These are phyloP conservation scores for Saccharomyces mikatae DNA, from an alignment of 805 yeast genomes.

Conservation along the genomic window DNA sequence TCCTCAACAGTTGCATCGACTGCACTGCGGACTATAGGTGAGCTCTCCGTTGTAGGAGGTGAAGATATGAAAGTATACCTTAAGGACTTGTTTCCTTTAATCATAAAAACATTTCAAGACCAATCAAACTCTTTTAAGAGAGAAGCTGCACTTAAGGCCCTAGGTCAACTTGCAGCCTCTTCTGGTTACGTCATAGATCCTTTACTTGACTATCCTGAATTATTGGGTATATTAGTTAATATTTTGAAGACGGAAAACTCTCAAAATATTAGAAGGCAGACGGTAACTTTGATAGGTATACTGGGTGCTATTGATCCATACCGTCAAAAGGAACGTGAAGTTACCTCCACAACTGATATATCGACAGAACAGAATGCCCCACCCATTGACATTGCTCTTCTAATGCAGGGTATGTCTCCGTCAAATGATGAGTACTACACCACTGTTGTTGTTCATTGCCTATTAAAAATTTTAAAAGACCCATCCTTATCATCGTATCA, in stretches of 20 bases:
- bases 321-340: conserved; percentile 81
- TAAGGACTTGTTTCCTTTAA: conserved; percentile 70
- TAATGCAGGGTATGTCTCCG: conserved; percentile 90
- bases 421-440: conserved; percentile 86
- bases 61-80: conserved; percentile 68
- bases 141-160: conserved; percentile 75
- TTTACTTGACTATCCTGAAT: conserved; percentile 75
- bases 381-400: conserved; percentile 74
- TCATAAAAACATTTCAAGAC: conserved; percentile 80
- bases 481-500: conserved; percentile 76
- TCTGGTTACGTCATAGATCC: conserved; percentile 94
- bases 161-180: conserved; percentile 80
- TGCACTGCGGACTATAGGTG: conserved; percentile 79
- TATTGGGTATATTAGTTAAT: conserved; percentile 67
- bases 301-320: conserved; percentile 94
- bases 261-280: conserved; percentile 67
- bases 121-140: conserved; percentile 77
- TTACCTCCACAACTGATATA: conserved; percentile 40
- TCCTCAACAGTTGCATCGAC: conserved; percentile 77
- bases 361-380: conserved; percentile 72
- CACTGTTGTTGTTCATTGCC: conserved; percentile 79
- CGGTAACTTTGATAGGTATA: conserved; percentile 80
- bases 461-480: conserved; percentile 77
- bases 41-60: conserved; percentile 77
- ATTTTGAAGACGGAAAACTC: conserved; percentile 75